Percentiles rank a stretch among this genome's conserved stretches.
phyloP scores from a whole-genome alignment of 2,329 filamentous ascomycete genomes.

The Chrysosporium queenslandicum region DNA sequence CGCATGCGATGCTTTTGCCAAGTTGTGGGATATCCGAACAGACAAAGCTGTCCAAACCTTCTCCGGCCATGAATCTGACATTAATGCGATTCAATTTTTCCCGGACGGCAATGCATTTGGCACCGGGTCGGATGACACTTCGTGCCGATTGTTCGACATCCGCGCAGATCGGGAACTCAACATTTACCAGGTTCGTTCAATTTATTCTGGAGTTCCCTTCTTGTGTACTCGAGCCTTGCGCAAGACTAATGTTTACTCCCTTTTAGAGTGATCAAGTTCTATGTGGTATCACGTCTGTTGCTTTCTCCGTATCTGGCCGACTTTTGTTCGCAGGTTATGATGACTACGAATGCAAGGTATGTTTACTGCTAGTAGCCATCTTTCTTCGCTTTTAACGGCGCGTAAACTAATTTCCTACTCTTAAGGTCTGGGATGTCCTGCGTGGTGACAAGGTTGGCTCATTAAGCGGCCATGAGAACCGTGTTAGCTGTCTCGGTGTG shows the following conservation, averaged over 20 bases:
- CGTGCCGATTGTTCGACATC: constrained; percentile 94
- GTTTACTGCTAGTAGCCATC: constrained; percentile 28
- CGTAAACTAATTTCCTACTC: constrained; percentile 23
- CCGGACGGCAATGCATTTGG: constrained; percentile 97
- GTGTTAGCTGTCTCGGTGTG: constrained; percentile 95
- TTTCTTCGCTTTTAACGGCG: not conserved
- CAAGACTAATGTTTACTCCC: constrained; percentile 11
- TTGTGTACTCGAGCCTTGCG: not conserved
- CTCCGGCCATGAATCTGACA: constrained; percentile 95
- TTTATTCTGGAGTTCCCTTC: not conserved
- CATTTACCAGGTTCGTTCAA: constrained; percentile 51
- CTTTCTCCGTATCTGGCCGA: constrained; percentile 91
- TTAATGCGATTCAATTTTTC: constrained; percentile 99
- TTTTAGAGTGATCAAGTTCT: constrained; percentile 86
- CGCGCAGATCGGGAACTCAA: constrained; percentile 77
- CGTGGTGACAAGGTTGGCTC: constrained; percentile 95
- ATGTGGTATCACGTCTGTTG: constrained; percentile 95
- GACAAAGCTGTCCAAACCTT: constrained; percentile 98
- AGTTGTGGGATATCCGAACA: constrained; percentile 96
- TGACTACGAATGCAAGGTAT: constrained; percentile 98
- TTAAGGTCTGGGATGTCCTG: constrained; percentile 91
- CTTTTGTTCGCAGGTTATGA: constrained; percentile 96
- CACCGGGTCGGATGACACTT: constrained; percentile 93
- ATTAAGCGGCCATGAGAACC: constrained; percentile 93
- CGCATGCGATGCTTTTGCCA: constrained; percentile 95